These are phyloP conservation scores for Coemansia sp. DNA, from an alignment of 192 early-diverging fungal genomes.

Conservation along the genomic window DNA sequence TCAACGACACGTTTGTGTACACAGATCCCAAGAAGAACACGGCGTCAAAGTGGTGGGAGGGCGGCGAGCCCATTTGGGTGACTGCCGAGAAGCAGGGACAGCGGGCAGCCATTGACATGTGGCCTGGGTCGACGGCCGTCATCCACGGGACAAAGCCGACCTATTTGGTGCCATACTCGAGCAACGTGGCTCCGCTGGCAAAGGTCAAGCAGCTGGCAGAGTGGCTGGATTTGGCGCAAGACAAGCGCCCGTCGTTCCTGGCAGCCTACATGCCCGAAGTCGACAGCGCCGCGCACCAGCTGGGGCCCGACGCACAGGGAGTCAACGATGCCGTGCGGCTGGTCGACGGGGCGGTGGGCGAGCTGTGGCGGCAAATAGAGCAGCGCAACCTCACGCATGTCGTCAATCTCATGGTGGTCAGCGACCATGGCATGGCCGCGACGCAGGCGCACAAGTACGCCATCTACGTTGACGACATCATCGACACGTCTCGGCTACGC, in stretches of 20 bases:
- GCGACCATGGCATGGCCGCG: conserved; percentile 87
- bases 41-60: conserved; percentile 77
- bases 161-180: conserved; percentile 59
- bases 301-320: conserved; percentile 63
- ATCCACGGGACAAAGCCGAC: conserved; percentile 60
- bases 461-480: conserved; percentile 74
- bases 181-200: conserved; percentile 40
- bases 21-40: conserved; percentile 59
- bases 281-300: conserved; percentile 72
- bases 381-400: conserved; percentile 57
- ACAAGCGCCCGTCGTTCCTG: conserved; percentile 69
- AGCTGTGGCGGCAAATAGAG: conserved; percentile 57
- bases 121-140: conserved; percentile 72
- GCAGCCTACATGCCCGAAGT: conserved; percentile 78
- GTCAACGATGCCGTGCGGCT: conserved; percentile 57
- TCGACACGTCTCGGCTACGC: conserved; percentile 56
- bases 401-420: conserved; percentile 68
- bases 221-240: conserved; percentile 77
- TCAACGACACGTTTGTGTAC: conserved; percentile 77
- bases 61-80: conserved; percentile 89
- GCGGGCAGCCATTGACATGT: conserved; percentile 77
- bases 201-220: conserved; percentile 61
- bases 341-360: conserved; percentile 62
- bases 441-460: conserved; percentile 48
- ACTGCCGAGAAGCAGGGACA: conserved; percentile 73